Percentiles rank a stretch among this genome's conserved stretches.
phyloP scores from a whole-genome alignment of 208 protist species.

The Acanthamoeba castellanii region DNA sequence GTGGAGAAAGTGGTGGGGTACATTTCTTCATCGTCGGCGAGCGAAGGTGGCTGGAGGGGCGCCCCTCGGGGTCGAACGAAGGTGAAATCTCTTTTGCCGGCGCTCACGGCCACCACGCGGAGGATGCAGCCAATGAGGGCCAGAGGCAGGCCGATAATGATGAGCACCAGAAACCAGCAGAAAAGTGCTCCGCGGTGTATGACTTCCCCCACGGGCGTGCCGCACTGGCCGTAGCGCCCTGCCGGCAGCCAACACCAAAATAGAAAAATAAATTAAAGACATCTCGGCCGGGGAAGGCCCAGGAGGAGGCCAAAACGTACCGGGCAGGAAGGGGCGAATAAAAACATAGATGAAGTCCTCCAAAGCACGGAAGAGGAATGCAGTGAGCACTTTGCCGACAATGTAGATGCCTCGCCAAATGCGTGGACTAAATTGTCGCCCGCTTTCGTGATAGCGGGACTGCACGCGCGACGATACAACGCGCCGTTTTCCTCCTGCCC shows the following conservation, averaged over 20 bases:
- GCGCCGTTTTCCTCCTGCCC: neutral
- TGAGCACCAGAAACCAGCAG: constrained; percentile 1
- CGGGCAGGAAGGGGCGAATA: neutral
- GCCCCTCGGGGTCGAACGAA: neutral
- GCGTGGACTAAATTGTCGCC: neutral
- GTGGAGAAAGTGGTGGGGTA: neutral
- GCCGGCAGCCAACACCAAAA: neutral
- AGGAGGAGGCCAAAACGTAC: too few relatives aligned
- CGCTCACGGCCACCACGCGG: neutral
- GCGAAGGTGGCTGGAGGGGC: neutral
- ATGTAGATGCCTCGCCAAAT: neutral
- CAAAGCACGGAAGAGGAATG: constrained; percentile 8
- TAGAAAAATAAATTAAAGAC: too few relatives aligned
- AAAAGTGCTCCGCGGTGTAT: neutral
- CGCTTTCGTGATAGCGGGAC: neutral
- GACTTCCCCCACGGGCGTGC: neutral
- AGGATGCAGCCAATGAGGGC: neutral
- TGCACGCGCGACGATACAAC: neutral
- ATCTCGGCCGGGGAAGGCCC: too few relatives aligned
- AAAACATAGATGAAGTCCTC: constrained; percentile 30
- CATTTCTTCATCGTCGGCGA: neutral
- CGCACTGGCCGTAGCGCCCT: constrained; percentile 2
- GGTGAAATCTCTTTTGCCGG: constrained; percentile 5
- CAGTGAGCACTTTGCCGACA: neutral
- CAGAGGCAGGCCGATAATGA: neutral